These are phyloP conservation scores for Hyaloscypha bicolor DNA, from an alignment of 495 filamentous ascomycete species.

Conservation along the genomic window DNA sequence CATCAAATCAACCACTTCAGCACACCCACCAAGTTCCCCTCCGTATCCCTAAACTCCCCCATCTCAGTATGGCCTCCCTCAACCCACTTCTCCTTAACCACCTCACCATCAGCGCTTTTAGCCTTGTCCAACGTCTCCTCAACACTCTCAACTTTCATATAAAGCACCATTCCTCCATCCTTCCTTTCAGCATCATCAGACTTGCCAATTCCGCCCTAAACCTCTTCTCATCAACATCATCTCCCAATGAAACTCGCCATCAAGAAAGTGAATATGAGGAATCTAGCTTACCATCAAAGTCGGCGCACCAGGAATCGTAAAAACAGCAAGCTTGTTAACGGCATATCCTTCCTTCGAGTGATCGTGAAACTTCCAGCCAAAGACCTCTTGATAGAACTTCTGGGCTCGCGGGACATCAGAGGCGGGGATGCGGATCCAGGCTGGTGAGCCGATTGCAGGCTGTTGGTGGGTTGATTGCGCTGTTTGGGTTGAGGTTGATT, in stretches of 20 bases:
- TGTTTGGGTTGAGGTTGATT: not conserved
- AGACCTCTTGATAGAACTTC: not conserved
- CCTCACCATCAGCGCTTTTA: slow-evolving; percentile 1
- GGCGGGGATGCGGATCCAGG: not conserved
- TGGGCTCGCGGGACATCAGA: not conserved
- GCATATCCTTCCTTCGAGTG: not conserved
- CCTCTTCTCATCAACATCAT: no score
- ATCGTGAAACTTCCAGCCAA: not conserved
- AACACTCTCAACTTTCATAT: slow-evolving; percentile 12
- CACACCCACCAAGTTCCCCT: slow-evolving; percentile 11
- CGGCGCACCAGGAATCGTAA: not conserved
- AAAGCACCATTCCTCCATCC: not conserved
- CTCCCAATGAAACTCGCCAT: not conserved
- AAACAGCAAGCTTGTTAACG: not conserved
- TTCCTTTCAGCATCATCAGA: not conserved
- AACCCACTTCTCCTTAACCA: not conserved
- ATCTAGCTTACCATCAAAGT: not conserved
- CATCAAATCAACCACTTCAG: not conserved
- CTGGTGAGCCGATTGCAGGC: not conserved
- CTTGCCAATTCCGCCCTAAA: not conserved
- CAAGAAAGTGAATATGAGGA: not conserved
- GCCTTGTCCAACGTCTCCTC: slow-evolving; percentile 13
- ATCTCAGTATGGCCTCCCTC: slow-evolving; percentile 10
- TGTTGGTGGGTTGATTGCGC: not conserved
- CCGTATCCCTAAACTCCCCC: slow-evolving; percentile 9